Base-by-base conservation (phyloP, 768 basidiomycete genomes). In the Zangia roseola region DNA sequence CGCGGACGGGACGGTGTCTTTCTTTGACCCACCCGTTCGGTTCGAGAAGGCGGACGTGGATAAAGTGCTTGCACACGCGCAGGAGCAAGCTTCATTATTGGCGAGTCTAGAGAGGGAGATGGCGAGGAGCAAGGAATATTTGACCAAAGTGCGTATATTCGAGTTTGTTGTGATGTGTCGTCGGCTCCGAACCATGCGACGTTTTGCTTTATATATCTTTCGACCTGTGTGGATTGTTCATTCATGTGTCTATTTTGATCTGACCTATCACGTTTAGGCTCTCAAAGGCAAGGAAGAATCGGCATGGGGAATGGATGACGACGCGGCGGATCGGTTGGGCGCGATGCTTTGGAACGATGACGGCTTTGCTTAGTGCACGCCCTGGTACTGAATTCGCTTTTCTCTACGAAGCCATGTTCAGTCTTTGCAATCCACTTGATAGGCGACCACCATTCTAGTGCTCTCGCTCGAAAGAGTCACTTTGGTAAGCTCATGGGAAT, bases 1-100 rank as follows among this genome's bases (percentile, higher is more conserved):
- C 2, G 76, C 78, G 1, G 74, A 81, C 44, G 85, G 81, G 5
- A 87, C 86, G 0, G 88, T 93, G 17, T 83, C 83, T 1, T 91
- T 91, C 66, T 77, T 79, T 16, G 84, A 86, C 59, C 77, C 81
- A 14, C 75, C 79, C 2, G 73, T 79, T n/a, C 67, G 71, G 43
- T 81, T 84, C 53, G 74, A 81, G 13, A 78, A 80, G 52, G 72
- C 69, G 9, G 79, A 88, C 45, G 77, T 91, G 10, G 86, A 91
- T 50, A 49, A 59, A 1, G 74, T 82, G 5, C 71, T 91, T 36
- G 67, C 58, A 43, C 72, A 74, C 2, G 77, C 75, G 10, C 87
- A 90, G 61, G 68, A 70, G 39, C 86, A 70, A 24, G 60, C 60
- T 6, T 17, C 55, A 10, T 36, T 56, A 5, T 54, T 69, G 40